Percentiles rank a stretch among this genome's conserved stretches.
These are phyloP conservation scores for Kodamaea laetipori DNA, from an alignment of 805 yeast genomes.

Conservation along the genomic window DNA sequence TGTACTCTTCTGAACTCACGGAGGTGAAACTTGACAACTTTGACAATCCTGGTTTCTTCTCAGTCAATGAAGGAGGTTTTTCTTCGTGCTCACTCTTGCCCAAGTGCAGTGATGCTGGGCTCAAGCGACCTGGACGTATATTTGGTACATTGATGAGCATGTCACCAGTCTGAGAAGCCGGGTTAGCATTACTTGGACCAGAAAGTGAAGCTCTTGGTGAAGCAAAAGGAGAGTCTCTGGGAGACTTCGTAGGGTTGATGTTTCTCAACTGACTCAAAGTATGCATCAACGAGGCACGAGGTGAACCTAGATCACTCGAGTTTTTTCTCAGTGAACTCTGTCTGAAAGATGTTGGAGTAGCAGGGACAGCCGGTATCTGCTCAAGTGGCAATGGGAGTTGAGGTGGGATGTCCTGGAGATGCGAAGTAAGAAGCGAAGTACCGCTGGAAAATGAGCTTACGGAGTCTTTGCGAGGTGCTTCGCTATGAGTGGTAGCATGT, in stretches of 20 bases:
- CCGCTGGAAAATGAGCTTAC: conserved; percentile 25
- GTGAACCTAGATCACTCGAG: conserved; percentile 40
- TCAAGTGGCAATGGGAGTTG: conserved; percentile 58
- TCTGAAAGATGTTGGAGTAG: conserved; percentile 36
- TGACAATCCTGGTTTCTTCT: conserved; percentile 6
- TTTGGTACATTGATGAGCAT: not conserved
- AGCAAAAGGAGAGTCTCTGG: conserved; percentile 39
- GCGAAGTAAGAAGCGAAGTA: conserved; percentile 31
- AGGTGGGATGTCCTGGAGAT: conserved; percentile 54
- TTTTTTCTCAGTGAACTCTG: conserved; percentile 35
- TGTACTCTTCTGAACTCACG: conserved; percentile 6
- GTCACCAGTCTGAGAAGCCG: not conserved
- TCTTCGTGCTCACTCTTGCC: not conserved
- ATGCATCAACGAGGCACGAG: conserved; percentile 43
- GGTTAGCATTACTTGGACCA: conserved; percentile 7
- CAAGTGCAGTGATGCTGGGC: conserved; percentile 2
- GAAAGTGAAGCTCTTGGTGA: conserved; percentile 51
- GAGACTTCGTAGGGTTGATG: conserved; percentile 38
- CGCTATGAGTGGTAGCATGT: not conserved
- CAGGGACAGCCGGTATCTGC: conserved; percentile 47
- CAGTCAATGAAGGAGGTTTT: not conserved
- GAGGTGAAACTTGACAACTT: conserved; percentile 12
- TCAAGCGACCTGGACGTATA: not conserved
- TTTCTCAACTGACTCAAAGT: conserved; percentile 43
- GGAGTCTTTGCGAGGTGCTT: conserved; percentile 21